A percentile compares a stretch with the other conserved stretches of the same genome.
Evolutionary conservation across 345 rosid species (phyloP).

Genomic region (Orychophragmus violaceus): DNA sequence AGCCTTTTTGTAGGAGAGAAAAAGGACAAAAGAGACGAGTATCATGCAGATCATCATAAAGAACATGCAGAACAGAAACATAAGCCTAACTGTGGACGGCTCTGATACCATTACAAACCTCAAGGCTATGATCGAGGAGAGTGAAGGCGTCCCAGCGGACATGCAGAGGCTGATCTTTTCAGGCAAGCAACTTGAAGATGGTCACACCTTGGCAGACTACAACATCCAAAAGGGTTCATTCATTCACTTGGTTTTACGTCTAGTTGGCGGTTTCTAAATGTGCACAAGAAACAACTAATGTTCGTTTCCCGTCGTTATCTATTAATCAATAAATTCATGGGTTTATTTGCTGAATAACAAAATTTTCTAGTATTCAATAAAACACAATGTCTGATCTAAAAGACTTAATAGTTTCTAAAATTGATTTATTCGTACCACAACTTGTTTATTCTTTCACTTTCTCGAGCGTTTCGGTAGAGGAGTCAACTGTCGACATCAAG

Average conservation of each 20-base stretch:
- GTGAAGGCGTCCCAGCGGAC: neutral
- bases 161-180: neutral
- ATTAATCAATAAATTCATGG: neutral
- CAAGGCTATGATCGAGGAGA: neutral
- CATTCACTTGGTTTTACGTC: conserved; percentile 7
- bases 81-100: neutral
- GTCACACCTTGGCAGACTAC: neutral
- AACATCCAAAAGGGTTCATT: neutral
- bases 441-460: neutral
- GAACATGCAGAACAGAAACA: neutral
- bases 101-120: neutral
- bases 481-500: neutral
- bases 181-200: conserved; percentile 1
- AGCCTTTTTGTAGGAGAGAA: neutral
- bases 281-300: neutral
- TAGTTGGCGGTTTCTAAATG: neutral
- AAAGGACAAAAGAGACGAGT: neutral
- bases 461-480: neutral
- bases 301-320: neutral
- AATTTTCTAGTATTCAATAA: neutral
- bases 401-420: neutral
- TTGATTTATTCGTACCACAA: neutral
- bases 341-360: neutral
- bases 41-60: neutral
- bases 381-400: neutral